Conservation (phyloP, 257 asterid species). For the Solanum chaucha region DNA sequence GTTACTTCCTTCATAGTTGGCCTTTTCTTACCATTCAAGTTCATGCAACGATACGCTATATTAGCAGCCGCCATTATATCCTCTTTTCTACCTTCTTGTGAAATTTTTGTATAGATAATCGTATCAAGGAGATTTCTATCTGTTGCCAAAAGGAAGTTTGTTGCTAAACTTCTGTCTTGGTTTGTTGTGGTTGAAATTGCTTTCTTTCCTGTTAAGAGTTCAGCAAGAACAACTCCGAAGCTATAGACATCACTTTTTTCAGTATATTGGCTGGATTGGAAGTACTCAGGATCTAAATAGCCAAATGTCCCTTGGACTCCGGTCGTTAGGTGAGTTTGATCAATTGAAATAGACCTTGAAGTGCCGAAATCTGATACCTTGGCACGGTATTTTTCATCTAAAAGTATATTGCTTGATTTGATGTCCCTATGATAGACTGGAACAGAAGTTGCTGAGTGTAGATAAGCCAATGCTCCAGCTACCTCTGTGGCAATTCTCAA, state of each 20-base stretch:
- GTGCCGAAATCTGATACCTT: slow-evolving; percentile 11
- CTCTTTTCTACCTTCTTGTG: not conserved
- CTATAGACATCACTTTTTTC: slow-evolving; percentile 6
- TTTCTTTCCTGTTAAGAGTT: not conserved
- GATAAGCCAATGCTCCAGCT: slow-evolving; percentile 1
- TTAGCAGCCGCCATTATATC: not conserved
- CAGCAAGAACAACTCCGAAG: slow-evolving; percentile 2
- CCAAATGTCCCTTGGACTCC: slow-evolving; percentile 9
- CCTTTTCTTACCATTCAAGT: slow-evolving; percentile 1
- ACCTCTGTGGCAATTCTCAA: slow-evolving; percentile 4
- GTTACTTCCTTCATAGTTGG: slow-evolving; percentile 7
- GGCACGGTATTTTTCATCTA: slow-evolving; percentile 1
- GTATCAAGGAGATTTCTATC: not conserved
- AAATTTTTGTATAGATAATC: not conserved
- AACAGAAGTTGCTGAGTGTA: slow-evolving; percentile 3
- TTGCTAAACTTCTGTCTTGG: not conserved
- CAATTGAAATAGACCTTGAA: not conserved
- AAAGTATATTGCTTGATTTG: slow-evolving; percentile 6
- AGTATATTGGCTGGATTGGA: not conserved
- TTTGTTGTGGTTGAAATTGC: not conserved
- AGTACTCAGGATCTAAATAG: slow-evolving; percentile 4
- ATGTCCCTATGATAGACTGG: slow-evolving; percentile 9
- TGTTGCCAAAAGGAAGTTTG: not conserved
- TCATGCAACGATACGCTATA: not conserved
- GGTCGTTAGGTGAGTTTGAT: slow-evolving; percentile 11